Conservation (phyloP, 495 filamentous ascomycete genomes). For the Aspergillus leporis region DNA sequence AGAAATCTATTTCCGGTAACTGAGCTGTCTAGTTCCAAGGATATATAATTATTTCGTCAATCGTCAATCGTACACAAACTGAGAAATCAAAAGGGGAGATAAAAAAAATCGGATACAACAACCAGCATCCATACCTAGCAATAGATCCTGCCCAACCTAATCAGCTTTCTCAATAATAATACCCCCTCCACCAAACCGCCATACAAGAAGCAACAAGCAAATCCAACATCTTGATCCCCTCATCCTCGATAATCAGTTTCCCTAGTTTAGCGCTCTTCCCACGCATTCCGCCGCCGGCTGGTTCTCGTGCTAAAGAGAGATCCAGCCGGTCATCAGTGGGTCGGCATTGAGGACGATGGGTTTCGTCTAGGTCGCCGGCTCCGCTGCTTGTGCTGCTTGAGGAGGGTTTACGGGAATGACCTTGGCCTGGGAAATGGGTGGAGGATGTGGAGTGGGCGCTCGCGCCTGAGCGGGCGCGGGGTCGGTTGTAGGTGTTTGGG, state of each 20-base stretch:
- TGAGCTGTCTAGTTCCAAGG: not conserved
- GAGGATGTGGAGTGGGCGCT: constrained; percentile 7
- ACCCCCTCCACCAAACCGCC: constrained; percentile 89
- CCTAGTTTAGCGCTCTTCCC: constrained; percentile 90
- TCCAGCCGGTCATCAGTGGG: constrained; percentile 55
- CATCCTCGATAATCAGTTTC: constrained; percentile 86
- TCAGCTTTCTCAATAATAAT: constrained; percentile 68
- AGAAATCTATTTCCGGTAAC: not conserved
- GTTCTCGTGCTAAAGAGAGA: constrained; percentile 72
- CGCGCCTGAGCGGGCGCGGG: constrained; percentile 32
- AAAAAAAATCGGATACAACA: too few relatives aligned
- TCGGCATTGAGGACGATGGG: constrained; percentile 18
- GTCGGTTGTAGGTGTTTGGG: constrained; percentile 31
- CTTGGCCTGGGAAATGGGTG: constrained; percentile 1
- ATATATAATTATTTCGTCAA: constrained; percentile 3
- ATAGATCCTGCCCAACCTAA: too few relatives aligned
- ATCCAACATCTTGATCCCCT: constrained; percentile 95
- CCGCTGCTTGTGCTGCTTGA: constrained; percentile 14
- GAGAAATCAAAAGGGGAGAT: not conserved
- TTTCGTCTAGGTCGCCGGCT: constrained; percentile 15
- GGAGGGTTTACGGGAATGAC: constrained; percentile 20
- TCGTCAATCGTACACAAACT: not conserved
- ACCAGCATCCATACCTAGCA: too few relatives aligned
- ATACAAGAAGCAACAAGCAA: constrained; percentile 88
- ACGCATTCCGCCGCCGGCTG: constrained; percentile 75